Evolutionary conservation across 176 grass and related monocot genomes (phyloP).

Genomic region (Carex parvula): DNA sequence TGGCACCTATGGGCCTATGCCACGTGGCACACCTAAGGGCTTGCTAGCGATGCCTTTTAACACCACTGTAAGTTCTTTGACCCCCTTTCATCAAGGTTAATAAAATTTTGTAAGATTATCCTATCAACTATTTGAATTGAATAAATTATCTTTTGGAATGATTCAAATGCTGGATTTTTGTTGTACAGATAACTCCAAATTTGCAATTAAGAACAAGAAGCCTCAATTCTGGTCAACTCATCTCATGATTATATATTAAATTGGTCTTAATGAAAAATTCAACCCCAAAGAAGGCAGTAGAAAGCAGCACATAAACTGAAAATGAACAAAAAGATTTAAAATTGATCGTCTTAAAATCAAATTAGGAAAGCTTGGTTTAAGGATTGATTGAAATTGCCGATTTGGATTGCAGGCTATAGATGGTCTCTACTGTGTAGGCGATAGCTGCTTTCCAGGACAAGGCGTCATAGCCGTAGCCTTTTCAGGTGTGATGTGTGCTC

Average conservation of each 20-base stretch:
- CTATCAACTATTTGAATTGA: neutral
- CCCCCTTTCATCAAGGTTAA: neutral
- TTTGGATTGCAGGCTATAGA: conserved; percentile 65
- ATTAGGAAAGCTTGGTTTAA: neutral
- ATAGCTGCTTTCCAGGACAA: conserved; percentile 97
- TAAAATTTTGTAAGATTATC: conserved; percentile 13
- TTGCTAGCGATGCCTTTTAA: conserved; percentile 95
- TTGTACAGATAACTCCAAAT: neutral
- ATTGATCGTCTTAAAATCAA: neutral
- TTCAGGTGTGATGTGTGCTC: conserved; percentile 96
- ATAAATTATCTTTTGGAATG: neutral
- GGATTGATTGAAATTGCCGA: neutral
- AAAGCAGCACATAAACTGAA: conserved; percentile 1
- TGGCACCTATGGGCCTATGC: conserved; percentile 94
- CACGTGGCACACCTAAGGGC: conserved; percentile 73
- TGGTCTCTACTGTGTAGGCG: conserved; percentile 89
- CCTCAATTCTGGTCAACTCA: neutral
- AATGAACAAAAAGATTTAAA: neutral
- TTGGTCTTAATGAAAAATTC: neutral
- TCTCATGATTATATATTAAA: neutral
- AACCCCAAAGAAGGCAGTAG: neutral
- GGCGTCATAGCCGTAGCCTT: conserved; percentile 93
- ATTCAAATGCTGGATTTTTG: neutral
- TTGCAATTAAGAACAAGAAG: neutral
- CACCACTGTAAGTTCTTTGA: conserved; percentile 67